Evolutionary conservation across 495 filamentous ascomycete genomes (phyloP).

Genomic region (Aspergillus panamensis): DNA sequence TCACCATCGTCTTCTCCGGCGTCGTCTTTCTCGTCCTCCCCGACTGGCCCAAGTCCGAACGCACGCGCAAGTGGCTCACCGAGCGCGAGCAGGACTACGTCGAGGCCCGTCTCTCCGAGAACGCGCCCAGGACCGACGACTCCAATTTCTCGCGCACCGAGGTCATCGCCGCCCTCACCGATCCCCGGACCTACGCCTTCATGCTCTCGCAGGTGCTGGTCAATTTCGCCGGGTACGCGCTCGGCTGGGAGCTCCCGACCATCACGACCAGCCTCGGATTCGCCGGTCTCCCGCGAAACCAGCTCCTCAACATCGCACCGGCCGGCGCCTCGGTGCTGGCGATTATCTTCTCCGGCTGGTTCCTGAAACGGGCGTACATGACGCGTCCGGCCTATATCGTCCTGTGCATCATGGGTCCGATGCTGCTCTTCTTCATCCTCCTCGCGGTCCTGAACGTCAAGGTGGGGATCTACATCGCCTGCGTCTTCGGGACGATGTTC

Average conservation of each 20-base stretch:
- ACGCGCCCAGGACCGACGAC: constrained; percentile 36
- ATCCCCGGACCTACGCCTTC: constrained; percentile 30
- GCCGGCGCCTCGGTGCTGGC: constrained; percentile 22
- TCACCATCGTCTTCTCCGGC: constrained; percentile 34
- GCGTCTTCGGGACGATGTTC: constrained; percentile 27
- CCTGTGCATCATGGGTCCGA: constrained; percentile 20
- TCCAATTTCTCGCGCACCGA: constrained; percentile 33
- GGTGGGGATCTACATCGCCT: constrained; percentile 27
- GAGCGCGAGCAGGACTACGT: constrained; percentile 40
- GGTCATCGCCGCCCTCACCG: constrained; percentile 31
- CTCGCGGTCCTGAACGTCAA: constrained; percentile 16
- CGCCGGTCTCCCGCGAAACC: constrained; percentile 29
- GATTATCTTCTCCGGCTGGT: constrained; percentile 25
- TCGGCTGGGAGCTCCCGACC: constrained; percentile 30
- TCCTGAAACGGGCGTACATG: constrained; percentile 11
- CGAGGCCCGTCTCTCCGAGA: constrained; percentile 37
- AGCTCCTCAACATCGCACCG: constrained; percentile 33
- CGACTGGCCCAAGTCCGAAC: constrained; percentile 31
- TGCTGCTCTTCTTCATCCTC: constrained; percentile 28
- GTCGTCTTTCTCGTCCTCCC: constrained; percentile 34
- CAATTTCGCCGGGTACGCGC: constrained; percentile 30
- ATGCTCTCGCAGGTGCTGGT: constrained; percentile 31
- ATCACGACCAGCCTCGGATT: constrained; percentile 33
- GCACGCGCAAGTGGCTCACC: constrained; percentile 34
- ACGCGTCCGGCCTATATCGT: constrained; percentile 16